Conservation (phyloP, 2,329 filamentous ascomycete species). For the Colletotrichum gigasporum region DNA sequence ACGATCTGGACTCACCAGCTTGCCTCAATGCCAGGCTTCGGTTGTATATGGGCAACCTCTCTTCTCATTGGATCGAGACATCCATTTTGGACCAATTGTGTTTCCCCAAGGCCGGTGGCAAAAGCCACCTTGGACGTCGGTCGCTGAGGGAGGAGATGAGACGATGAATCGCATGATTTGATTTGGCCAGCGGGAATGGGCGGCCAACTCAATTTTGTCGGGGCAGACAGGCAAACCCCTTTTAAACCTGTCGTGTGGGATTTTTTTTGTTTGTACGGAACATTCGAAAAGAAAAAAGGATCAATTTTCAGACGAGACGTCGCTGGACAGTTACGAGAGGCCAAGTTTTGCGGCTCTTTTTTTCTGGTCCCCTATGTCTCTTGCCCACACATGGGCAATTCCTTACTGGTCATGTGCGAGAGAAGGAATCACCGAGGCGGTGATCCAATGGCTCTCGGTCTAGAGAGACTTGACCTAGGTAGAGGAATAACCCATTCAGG, state of each 20-base stretch:
- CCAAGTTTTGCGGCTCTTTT: not conserved
- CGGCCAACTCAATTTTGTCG: constrained; percentile 23
- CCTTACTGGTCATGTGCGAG: constrained; percentile 14
- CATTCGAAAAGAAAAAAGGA: constrained; percentile 16
- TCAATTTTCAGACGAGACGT: constrained; percentile 24
- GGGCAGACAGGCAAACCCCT: constrained; percentile 28
- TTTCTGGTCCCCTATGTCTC: constrained; percentile 3
- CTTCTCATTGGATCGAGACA: constrained; percentile 21
- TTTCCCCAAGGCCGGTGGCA: not conserved
- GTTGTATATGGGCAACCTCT: constrained; percentile 20
- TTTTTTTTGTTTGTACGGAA: constrained; percentile 21
- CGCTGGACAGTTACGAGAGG: constrained; percentile 8
- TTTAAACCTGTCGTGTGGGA: constrained; percentile 24
- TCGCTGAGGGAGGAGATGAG: constrained; percentile 11
- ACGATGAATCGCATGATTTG: constrained; percentile 30
- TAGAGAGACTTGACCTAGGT: constrained; percentile 11
- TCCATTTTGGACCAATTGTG: constrained; percentile 18
- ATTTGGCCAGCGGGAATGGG: constrained; percentile 25
- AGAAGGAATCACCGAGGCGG: not conserved
- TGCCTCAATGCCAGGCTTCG: constrained; percentile 5
- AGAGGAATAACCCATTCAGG: constrained; percentile 22
- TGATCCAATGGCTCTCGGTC: not conserved
- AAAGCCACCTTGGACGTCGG: constrained; percentile 4
- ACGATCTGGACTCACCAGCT: not conserved
- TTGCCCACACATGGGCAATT: not conserved